Evolutionary conservation across 805 yeast genomes (phyloP), one percentile per base, ranked within the genome.

Genomic region (Sugiyamaella marilandica): DNA sequence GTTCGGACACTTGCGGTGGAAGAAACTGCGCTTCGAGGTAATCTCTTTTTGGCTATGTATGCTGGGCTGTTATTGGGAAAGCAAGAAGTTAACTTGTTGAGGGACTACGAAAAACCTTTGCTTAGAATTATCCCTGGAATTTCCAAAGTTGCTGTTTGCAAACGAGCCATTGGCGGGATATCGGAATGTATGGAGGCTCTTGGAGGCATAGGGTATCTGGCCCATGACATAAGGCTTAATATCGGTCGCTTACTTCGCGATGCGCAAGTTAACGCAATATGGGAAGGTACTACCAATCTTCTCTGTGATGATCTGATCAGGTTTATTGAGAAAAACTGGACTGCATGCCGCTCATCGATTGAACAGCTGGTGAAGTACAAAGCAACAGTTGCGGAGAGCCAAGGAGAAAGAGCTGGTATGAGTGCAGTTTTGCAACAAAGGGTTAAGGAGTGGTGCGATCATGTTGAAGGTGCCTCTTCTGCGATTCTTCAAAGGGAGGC

Each of bases 201-300:
- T 11, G 69, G 69, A 19, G 69, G 69, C 4, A 61, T 61, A 1
- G 69, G 69, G 16, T 65, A 65, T 45, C 49, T 66, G 49, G 69
- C 63, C 45, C 63, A 65, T 46, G 70, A 66, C 32, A 59, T 61
- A 5, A 59, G 55, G 33, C 41, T 66, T 49, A 64, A 65, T 49
- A 62, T 65, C 41, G 69, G 62, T 2, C 49, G 67, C 2, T 47
- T 65, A 2, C 55, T 53, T 31, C 53, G 67, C 16, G 69, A 65
- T 41, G 55, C 65, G 10, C 70, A 66, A 51, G 69, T 65, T 7
- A 61, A 61, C 11, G 53, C 65, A 14, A 65, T 65, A 34, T 65
- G 69, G 69, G 69, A 65, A 45, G 69, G 69, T 18, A 65, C 69
- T 7, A 66, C 70, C 13, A 65, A 65, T 37, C 68, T 66, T 14